phyloP scores from a whole-genome alignment of 2,329 filamentous ascomycete species.

The Salinomyces thailandicus region DNA sequence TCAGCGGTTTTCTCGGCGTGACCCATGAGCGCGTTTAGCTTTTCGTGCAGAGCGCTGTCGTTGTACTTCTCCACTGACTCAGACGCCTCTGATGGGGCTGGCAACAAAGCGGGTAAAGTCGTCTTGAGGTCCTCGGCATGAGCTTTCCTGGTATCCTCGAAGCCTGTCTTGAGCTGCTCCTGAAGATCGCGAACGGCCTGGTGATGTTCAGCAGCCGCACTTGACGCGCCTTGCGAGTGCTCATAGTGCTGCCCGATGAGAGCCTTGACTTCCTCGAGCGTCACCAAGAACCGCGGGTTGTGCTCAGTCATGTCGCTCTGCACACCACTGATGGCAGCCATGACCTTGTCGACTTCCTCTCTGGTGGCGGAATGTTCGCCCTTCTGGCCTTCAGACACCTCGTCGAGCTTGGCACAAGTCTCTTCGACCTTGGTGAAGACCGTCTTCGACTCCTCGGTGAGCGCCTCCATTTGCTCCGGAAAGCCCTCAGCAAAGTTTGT shows the following conservation, averaged over 20 bases:
- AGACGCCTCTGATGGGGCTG: slow-evolving; percentile 28
- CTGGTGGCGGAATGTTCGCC: slow-evolving; percentile 73
- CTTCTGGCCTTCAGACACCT: slow-evolving; percentile 62
- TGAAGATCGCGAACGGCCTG: slow-evolving; percentile 35
- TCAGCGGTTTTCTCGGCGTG: slow-evolving; percentile 57
- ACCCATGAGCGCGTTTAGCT: slow-evolving; percentile 46
- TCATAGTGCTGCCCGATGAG: slow-evolving; percentile 82
- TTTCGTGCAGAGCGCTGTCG: slow-evolving; percentile 37
- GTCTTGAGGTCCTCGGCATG: slow-evolving; percentile 34
- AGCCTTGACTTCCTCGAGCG: slow-evolving; percentile 73
- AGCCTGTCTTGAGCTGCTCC: slow-evolving; percentile 31
- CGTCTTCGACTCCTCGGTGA: slow-evolving; percentile 76
- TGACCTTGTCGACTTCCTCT: slow-evolving; percentile 65
- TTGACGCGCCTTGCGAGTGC: slow-evolving; percentile 56
- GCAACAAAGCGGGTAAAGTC: slow-evolving; percentile 35
- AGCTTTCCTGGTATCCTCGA: slow-evolving; percentile 33
- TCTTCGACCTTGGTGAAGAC: slow-evolving; percentile 77
- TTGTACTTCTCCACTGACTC: slow-evolving; percentile 53
- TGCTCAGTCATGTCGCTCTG: slow-evolving; percentile 71
- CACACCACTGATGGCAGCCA: slow-evolving; percentile 62
- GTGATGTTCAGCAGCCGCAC: slow-evolving; percentile 27
- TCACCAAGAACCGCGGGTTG: slow-evolving; percentile 78
- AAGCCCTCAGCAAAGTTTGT: slow-evolving; percentile 43
- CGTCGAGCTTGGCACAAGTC: slow-evolving; percentile 63
- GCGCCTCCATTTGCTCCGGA: slow-evolving; percentile 59